These are phyloP conservation scores for Waltiozyma sp. DNA, from an alignment of 1,139 yeast species.

Conservation along the genomic window DNA sequence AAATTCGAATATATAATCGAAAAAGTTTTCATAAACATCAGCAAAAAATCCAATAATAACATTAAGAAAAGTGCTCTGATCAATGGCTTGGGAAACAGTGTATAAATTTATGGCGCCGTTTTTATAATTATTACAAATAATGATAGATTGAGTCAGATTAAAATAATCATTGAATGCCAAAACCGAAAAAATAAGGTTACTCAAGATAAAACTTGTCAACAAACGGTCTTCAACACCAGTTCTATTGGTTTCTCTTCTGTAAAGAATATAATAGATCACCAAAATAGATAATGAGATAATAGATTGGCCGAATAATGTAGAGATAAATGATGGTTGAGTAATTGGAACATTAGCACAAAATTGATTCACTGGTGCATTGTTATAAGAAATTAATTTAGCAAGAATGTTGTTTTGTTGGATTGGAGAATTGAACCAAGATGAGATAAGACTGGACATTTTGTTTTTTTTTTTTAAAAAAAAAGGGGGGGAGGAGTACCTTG, in stretches of 20 bases:
- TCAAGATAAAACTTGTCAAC: conserved; percentile 12
- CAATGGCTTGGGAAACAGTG: conserved; percentile 14
- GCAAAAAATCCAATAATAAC: conserved; percentile 1
- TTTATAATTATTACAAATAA: conserved; percentile 18
- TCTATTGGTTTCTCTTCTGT: conserved; percentile 1
- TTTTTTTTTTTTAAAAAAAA: too few relatives aligned
- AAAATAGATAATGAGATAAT: conserved; percentile 8
- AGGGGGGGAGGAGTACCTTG: too few relatives aligned
- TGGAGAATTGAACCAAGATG: conserved; percentile 1
- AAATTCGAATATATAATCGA: not conserved
- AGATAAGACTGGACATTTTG: not conserved
- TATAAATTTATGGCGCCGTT: conserved; percentile 15
- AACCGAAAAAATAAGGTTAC: conserved; percentile 9
- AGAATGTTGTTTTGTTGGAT: conserved; percentile 3
- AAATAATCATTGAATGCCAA: conserved; percentile 17
- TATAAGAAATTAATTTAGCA: conserved; percentile 10
- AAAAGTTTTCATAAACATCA: not conserved
- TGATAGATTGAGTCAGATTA: conserved; percentile 12
- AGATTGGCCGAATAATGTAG: conserved; percentile 17
- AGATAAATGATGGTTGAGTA: conserved; percentile 14
- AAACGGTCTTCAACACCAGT: conserved; percentile 15
- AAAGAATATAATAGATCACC: conserved; percentile 6
- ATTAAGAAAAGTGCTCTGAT: conserved; percentile 9
- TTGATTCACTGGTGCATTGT: conserved; percentile 16
- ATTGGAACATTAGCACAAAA: conserved; percentile 15